Percentiles rank a stretch among this genome's conserved stretches.
phyloP scores from a whole-genome alignment of 805 yeast species.

The Komagataella ulmi region DNA sequence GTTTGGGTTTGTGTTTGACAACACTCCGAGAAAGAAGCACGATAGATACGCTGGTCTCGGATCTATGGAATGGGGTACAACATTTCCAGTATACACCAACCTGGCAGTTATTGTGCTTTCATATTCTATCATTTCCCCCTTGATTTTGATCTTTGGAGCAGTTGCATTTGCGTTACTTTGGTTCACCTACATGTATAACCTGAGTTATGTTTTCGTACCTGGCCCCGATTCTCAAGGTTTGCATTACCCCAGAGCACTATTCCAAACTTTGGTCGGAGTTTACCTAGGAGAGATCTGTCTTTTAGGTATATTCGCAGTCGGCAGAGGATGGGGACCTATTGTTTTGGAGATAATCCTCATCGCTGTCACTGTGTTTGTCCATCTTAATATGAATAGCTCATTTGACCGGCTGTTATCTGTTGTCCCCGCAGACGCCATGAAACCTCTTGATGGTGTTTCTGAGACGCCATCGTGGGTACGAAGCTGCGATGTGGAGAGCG shows the following conservation, averaged over 20 bases:
- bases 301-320: conserved; percentile 76
- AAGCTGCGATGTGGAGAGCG: neutral
- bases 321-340: conserved; percentile 93
- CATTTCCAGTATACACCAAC: conserved; percentile 64
- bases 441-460: conserved; percentile 58
- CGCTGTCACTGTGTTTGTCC: conserved; percentile 55
- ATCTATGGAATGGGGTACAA: conserved; percentile 56
- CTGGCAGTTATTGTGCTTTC: conserved; percentile 58
- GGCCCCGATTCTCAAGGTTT: conserved; percentile 67
- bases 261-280: conserved; percentile 79
- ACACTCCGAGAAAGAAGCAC: conserved; percentile 57
- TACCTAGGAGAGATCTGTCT: conserved; percentile 81
- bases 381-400: conserved; percentile 48
- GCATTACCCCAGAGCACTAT: conserved; percentile 79
- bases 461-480: conserved; percentile 43
- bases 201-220: conserved; percentile 56
- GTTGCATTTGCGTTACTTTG: conserved; percentile 61
- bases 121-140: conserved; percentile 67
- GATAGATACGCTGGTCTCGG: conserved; percentile 41
- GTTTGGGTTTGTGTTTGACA: conserved; percentile 42
- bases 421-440: conserved; percentile 64
- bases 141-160: conserved; percentile 63
- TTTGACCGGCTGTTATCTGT: conserved; percentile 46
- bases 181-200: conserved; percentile 67
- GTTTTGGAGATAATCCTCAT: conserved; percentile 59